Percentiles rank a stretch among this genome's conserved stretches.
Conservation (phyloP, 2,329 filamentous ascomycete species). For the Chaetomiaceae sp. region DNA sequence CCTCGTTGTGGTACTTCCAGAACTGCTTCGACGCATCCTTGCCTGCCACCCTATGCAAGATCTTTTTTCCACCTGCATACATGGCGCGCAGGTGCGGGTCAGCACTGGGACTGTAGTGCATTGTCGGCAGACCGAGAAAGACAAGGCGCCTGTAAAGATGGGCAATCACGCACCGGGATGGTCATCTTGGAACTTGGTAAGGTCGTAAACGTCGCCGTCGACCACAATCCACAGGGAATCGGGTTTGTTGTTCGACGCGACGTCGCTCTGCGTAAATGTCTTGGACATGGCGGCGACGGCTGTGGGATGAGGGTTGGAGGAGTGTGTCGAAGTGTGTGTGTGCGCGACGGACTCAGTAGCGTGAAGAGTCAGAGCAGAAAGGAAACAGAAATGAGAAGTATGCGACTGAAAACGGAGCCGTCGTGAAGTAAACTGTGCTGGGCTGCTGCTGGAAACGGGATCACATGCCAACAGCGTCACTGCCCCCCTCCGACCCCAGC, state of each 20-base stretch:
- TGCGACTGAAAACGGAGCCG: not conserved
- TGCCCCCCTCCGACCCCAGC: no score
- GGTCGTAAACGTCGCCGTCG: constrained; percentile 91
- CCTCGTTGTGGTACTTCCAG: constrained; percentile 76
- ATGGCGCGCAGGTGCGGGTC: no score
- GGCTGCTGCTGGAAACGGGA: no score
- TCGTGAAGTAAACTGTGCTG: no score
- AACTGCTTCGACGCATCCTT: constrained; percentile 63
- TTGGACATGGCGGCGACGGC: constrained; percentile 65
- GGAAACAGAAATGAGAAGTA: not conserved
- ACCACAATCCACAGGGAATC: constrained; percentile 84
- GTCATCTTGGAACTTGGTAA: constrained; percentile 82
- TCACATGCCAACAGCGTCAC: no score
- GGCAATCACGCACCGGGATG: constrained; percentile 59
- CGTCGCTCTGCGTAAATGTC: constrained; percentile 75
- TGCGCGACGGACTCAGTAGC: no score
- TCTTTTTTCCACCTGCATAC: constrained; percentile 54
- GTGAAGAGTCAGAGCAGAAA: no score
- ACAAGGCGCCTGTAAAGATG: no score
- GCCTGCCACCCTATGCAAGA: constrained; percentile 55
- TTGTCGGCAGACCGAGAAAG: no score
- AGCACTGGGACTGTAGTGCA: no score
- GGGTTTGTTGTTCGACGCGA: constrained; percentile 84
- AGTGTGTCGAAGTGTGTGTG: no score
- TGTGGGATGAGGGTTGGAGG: no score